Evolutionary conservation across 441 rosid species (phyloP), one percentile per base, ranked within the genome.

Genomic region (Adansonia rubrostipa): DNA sequence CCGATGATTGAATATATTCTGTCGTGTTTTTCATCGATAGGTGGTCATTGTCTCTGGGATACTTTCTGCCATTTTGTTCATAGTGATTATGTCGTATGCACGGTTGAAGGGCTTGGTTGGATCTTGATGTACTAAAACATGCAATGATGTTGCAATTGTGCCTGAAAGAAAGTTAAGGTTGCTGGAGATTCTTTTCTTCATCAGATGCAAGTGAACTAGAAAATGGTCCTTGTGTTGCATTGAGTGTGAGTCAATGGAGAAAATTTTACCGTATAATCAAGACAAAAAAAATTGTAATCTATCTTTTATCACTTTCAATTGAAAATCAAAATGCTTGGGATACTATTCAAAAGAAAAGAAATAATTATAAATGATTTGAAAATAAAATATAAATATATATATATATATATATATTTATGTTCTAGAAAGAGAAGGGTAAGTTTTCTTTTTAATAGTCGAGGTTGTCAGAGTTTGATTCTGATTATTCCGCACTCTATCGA

Each of bases 31-130:
- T 50, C 17, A 14, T 70, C 64, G 51, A 58, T 73, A 93, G 99
- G 98, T 96, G 68, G 92, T 96, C 73, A 81, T 83, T 4, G 8
- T 86, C 40, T 6, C 92, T 0, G 95, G 92, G 75, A 13, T 76
- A 33, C 0, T 86, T 20, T 87, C 80, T 66, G 83, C 85, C 8
- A 0, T 79, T 45, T 0, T 89, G 71, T 95, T 95, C 77, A 6
- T 87, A 47, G 9, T 87, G 56, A 84, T 92, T 28, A 90, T 93
- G 84, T 87, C 95, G 1, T 92, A 90, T 73, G 96, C 98, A 74
- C 91, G 95, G 71, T 77, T 83, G 85, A 93, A 93, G 82, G 98
- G 98, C 53, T 88, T 95, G 79, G 92, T 93, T 28, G 98, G 98
- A 74, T 90, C 99, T 72, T 93, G 90, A 92, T 62, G 24, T 54